Percentiles rank a stretch among this genome's conserved stretches.
Conservation (phyloP, 2,329 filamentous ascomycete genomes). For the Colletotrichum cereale region DNA sequence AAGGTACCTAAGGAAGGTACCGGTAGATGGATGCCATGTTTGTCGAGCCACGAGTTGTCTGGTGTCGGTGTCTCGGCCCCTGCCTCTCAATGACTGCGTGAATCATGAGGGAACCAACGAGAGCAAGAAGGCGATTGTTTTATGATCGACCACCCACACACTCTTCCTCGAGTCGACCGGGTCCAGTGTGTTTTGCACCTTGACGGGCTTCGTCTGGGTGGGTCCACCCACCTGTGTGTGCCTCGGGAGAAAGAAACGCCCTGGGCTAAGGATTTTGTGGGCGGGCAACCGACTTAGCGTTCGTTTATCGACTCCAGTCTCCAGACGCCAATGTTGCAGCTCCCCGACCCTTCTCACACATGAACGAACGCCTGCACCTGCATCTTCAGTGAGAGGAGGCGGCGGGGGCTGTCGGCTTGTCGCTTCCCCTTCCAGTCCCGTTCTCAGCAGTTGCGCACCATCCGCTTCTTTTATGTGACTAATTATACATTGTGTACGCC, state of each 20-base stretch:
- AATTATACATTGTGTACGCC: too few species aligned
- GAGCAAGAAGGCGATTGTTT: constrained; percentile 9
- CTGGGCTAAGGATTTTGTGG: not conserved
- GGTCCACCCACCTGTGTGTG: not conserved
- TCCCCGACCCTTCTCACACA: constrained; percentile 29
- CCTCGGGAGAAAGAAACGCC: not conserved
- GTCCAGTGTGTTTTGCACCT: not conserved
- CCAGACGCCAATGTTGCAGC: constrained; percentile 29
- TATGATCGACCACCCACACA: constrained; percentile 2
- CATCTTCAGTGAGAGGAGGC: not conserved
- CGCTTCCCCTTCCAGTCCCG: not conserved
- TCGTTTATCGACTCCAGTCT: constrained; percentile 15
- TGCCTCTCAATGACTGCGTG: too few species aligned
- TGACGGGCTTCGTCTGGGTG: not conserved
- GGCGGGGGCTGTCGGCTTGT: not conserved
- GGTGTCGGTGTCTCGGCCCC: not conserved
- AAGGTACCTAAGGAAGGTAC: too few species aligned
- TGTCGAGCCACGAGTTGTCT: not conserved
- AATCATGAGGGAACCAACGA: not conserved
- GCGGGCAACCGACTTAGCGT: not conserved
- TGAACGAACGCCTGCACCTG: constrained; percentile 28
- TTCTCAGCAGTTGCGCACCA: not conserved
- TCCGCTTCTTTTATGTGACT: not conserved
- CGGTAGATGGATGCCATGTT: not conserved
- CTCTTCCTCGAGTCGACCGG: not conserved